These are phyloP conservation scores for Cyclostephanos tholiformis DNA, from an alignment of 108 stramenopile species.

Conservation along the genomic window DNA sequence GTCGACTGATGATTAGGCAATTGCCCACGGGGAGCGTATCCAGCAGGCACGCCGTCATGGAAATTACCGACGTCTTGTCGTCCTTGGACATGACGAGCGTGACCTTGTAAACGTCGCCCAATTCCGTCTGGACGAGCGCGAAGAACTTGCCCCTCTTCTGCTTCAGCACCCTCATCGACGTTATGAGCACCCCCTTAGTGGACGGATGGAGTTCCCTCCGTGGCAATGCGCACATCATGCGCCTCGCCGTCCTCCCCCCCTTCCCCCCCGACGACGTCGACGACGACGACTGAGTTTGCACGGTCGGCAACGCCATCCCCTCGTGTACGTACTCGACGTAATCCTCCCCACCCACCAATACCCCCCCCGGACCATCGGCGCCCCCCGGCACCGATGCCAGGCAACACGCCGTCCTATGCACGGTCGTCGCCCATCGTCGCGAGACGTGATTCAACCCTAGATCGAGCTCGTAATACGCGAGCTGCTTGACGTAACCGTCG, in stretches of 20 bases:
- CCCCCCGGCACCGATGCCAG: conserved; percentile 94
- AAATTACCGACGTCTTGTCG: conserved; percentile 56
- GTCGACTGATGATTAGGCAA: conserved; percentile 88
- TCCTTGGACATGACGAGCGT: conserved; percentile 65
- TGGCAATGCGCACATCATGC: conserved; percentile 75
- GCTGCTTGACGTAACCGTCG: conserved; percentile 53
- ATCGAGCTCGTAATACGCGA: conserved; percentile 98
- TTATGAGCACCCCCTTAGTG: conserved; percentile 82
- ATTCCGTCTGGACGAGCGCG: conserved; percentile 93
- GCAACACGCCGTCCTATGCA: conserved; percentile 79
- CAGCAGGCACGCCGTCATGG: conserved; percentile 72
- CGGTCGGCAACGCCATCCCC: conserved; percentile 50
- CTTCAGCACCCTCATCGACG: conserved; percentile 76
- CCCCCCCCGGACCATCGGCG: conserved; percentile 91
- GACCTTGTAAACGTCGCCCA: conserved; percentile 97
- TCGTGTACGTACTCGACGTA: conserved; percentile 92
- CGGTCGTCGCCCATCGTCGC: conserved; percentile 81
- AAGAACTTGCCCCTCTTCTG: conserved; percentile 94
- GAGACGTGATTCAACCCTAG: conserved; percentile 98
- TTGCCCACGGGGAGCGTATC: conserved; percentile 92
- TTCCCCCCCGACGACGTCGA: neutral
- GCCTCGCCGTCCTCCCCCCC: conserved; percentile 14
- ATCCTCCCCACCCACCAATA: conserved; percentile 95
- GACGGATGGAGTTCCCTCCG: conserved; percentile 78
- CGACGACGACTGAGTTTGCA: too few species aligned